Evolutionary conservation across 2,329 filamentous ascomycete genomes (phyloP).

Genomic region (Pseudogymnoascus sp.): DNA sequence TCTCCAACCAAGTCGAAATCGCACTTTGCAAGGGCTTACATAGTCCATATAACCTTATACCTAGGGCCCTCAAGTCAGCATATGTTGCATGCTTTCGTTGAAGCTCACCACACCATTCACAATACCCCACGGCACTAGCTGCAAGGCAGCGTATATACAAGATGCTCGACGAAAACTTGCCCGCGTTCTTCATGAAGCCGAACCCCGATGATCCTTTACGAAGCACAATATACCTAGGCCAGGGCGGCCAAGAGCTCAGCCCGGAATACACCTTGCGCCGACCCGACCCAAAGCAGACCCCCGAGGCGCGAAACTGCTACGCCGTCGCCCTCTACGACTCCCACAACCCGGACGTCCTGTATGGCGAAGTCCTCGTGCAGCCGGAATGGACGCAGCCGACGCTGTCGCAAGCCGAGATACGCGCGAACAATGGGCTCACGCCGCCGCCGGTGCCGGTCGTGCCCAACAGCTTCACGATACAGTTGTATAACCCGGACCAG

Average conservation of each 20-base stretch:
- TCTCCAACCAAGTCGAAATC: not conserved
- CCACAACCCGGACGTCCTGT: conserved; percentile 72
- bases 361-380: conserved; percentile 74
- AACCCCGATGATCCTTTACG: conserved; percentile 46
- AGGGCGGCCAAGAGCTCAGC: conserved; percentile 73
- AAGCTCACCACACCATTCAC: not conserved
- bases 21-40: not conserved
- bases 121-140: not conserved
- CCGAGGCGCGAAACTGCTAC: conserved; percentile 72
- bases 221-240: conserved; percentile 49
- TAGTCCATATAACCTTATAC: conserved; percentile 7
- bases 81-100: not conserved
- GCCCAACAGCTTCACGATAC: conserved; percentile 72
- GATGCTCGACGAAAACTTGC: conserved; percentile 94
- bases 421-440: conserved; percentile 57
- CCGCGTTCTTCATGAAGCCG: conserved; percentile 53
- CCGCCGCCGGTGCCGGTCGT: conserved; percentile 64
- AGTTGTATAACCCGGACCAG: conserved; percentile 92
- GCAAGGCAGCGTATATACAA: conserved; percentile 10
- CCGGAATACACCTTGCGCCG: conserved; percentile 76
- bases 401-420: conserved; percentile 72
- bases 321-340: conserved; percentile 80
- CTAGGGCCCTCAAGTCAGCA: not conserved
- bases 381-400: conserved; percentile 82
- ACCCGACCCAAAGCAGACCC: conserved; percentile 57